These are phyloP conservation scores for Bacidia rubella DNA, from an alignment of 495 filamentous ascomycete genomes.

Conservation along the genomic window DNA sequence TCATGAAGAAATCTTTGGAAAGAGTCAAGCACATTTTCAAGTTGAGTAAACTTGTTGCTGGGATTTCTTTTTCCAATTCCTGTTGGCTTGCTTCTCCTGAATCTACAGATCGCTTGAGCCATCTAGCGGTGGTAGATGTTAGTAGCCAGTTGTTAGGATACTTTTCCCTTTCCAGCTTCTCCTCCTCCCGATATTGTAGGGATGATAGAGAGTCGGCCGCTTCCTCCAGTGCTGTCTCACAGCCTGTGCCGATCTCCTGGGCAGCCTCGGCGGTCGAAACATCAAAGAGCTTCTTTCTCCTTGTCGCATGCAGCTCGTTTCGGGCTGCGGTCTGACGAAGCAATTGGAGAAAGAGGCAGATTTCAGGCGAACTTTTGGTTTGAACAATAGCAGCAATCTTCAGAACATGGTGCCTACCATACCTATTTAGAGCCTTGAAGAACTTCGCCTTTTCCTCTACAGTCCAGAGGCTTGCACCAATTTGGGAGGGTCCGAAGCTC, in stretches of 20 bases:
- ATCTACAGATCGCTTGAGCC: constrained; percentile 24
- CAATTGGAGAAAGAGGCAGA: constrained; percentile 49
- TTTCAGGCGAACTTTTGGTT: constrained; percentile 63
- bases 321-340: constrained; percentile 38
- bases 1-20: constrained; percentile 66
- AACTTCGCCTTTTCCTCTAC: constrained; percentile 52
- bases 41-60: constrained; percentile 43
- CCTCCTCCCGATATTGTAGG: constrained; percentile 44
- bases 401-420: constrained; percentile 44
- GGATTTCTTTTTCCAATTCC: constrained; percentile 25
- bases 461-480: constrained; percentile 60
- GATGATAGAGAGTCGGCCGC: constrained; percentile 48
- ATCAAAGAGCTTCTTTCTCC: constrained; percentile 19
- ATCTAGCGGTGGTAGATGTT: constrained; percentile 28
- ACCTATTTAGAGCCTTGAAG: constrained; percentile 47
- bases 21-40: constrained; percentile 49
- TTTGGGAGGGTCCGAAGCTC: constrained; percentile 31
- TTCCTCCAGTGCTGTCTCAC: constrained; percentile 49
- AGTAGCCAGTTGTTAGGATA: constrained; percentile 47
- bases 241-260: constrained; percentile 53
- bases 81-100: constrained; percentile 22
- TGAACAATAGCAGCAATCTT: constrained; percentile 50
- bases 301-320: constrained; percentile 20
- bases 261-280: constrained; percentile 51
- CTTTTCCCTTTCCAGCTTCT: constrained; percentile 35